Evolutionary conservation across 495 filamentous ascomycete species (phyloP).

Genomic region (Letharia lupina): DNA sequence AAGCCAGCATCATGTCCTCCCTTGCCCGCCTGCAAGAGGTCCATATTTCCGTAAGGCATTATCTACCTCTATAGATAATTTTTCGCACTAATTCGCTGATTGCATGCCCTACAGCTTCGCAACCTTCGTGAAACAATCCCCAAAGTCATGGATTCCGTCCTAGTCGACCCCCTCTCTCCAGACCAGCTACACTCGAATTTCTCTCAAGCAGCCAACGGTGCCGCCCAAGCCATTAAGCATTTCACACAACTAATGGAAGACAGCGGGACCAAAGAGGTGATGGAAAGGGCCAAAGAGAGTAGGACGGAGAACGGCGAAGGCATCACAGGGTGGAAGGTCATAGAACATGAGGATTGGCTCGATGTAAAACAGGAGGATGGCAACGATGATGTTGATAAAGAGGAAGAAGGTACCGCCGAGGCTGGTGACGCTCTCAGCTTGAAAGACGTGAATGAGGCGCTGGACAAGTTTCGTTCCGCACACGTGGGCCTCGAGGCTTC

Average conservation of each 20-base stretch:
- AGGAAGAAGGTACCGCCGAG: background rate
- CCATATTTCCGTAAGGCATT: conserved; percentile 20
- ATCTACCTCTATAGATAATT: background rate
- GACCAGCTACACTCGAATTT: conserved; percentile 25
- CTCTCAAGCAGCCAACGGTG: conserved; percentile 17
- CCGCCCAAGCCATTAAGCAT: conserved; percentile 21
- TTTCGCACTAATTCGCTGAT: background rate
- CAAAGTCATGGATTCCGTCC: conserved; percentile 23
- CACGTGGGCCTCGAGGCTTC: conserved; percentile 13
- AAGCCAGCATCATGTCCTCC: conserved; percentile 18
- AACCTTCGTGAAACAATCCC: conserved; percentile 23
- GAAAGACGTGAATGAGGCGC: conserved; percentile 7
- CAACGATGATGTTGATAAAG: background rate
- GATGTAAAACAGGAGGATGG: conserved; percentile 13
- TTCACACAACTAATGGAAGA: conserved; percentile 20
- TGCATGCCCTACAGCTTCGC: conserved; percentile 16
- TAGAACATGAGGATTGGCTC: conserved; percentile 27
- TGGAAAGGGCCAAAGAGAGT: conserved; percentile 24
- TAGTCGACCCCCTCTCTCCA: conserved; percentile 18
- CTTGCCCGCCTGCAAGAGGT: conserved; percentile 21
- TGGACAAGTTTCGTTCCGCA: conserved; percentile 18
- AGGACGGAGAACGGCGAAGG: conserved; percentile 16
- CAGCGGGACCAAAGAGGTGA: conserved; percentile 15
- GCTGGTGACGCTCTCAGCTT: background rate
- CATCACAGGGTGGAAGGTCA: conserved; percentile 25